These are phyloP conservation scores for Porogramme epimiltina DNA, from an alignment of 1,284 basidiomycete species.

Conservation along the genomic window DNA sequence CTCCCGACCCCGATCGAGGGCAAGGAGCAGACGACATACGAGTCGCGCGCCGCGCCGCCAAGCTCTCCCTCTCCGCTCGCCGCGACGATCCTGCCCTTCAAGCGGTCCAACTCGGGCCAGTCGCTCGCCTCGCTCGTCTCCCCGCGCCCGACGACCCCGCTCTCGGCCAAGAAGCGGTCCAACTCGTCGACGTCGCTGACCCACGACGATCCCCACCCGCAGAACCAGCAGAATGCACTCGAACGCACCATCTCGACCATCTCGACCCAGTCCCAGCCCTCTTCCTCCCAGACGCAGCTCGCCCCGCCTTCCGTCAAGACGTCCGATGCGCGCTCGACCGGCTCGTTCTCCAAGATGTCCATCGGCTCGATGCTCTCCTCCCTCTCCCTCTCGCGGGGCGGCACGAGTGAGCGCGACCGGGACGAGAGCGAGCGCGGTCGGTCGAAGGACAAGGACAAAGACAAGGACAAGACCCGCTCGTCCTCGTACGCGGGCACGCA, in stretches of 20 bases:
- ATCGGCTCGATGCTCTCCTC: slow-evolving; percentile 71
- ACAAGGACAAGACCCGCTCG: slow-evolving; percentile 49
- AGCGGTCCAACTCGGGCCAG: slow-evolving; percentile 32
- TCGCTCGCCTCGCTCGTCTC: slow-evolving; percentile 32
- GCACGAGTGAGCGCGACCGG: slow-evolving; percentile 29
- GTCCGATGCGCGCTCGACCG: slow-evolving; percentile 36
- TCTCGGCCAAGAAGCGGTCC: slow-evolving; percentile 32
- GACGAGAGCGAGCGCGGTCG: slow-evolving; percentile 56
- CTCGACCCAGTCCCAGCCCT: slow-evolving; percentile 46
- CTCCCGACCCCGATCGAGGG: slow-evolving; percentile 38
- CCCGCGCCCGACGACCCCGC: slow-evolving; percentile 34
- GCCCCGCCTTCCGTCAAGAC: slow-evolving; percentile 13
- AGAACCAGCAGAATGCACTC: slow-evolving; percentile 48
- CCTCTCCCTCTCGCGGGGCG: slow-evolving; percentile 56
- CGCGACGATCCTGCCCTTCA: slow-evolving; percentile 25
- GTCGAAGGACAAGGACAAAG: slow-evolving; percentile 35
- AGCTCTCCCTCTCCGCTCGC: slow-evolving; percentile 20
- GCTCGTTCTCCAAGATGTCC: slow-evolving; percentile 62
- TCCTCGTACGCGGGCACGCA: slow-evolving; percentile 43
- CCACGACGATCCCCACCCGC: slow-evolving; percentile 41
- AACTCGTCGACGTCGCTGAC: slow-evolving; percentile 33
- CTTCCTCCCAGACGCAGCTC: slow-evolving; percentile 6
- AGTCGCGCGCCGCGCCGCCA: slow-evolving; percentile 15
- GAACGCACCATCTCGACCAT: slow-evolving; percentile 53
- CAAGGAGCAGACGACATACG: slow-evolving; percentile 30